Base-by-base conservation (phyloP, 345 rosid genomes). In the Brassica juncea region DNA sequence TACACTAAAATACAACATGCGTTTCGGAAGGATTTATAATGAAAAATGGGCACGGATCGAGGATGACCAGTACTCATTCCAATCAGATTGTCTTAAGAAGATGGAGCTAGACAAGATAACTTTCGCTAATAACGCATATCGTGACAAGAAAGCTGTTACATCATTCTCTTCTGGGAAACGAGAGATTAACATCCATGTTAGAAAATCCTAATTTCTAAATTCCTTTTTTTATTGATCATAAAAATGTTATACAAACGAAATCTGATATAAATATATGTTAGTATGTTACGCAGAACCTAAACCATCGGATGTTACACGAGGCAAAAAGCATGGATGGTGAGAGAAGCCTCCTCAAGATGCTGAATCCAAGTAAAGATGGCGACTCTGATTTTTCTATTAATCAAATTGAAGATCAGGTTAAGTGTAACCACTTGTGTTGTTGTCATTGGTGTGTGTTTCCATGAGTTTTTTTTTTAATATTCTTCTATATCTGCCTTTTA, bases 171-270 rank as follows among this genome's bases (percentile, higher is more conserved):
- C 31, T 2, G 67, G 79, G 23, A 28, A 74, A 67, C 72, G 44
- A 66, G 79, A 75, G 5, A 75, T 57, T n/a, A 67, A 75, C 34
- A 57, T 27, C 31, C 66, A 75, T 15, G 79, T 57, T 37, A 58
- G 79, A 66, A 66, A 55, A 14, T 35, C 57, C 19, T 49, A 49
- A 49, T n/a, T n/a, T 5, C 31, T 75, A 28, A 54, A 10, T 9
- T 30, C 27, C 27, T 1, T 6, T 47, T 30, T n/a, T 62, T 34
- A 8, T 12, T 66, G 27, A 74, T 49, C n/a, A 8, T 8, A 47
- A 54, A n/a, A 74, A 14, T 52, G 7, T 66, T 66, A 35, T 4
- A 35, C 27, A 23, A 34, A 32, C 32, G 21, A 8, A 5, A 44
- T n/a, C 5, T 59, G 30, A 70, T 23, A 39, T 39, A 35, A 31